phyloP scores from a whole-genome alignment of 2,329 filamentous ascomycete species.

The Fusarium duplospermum region DNA sequence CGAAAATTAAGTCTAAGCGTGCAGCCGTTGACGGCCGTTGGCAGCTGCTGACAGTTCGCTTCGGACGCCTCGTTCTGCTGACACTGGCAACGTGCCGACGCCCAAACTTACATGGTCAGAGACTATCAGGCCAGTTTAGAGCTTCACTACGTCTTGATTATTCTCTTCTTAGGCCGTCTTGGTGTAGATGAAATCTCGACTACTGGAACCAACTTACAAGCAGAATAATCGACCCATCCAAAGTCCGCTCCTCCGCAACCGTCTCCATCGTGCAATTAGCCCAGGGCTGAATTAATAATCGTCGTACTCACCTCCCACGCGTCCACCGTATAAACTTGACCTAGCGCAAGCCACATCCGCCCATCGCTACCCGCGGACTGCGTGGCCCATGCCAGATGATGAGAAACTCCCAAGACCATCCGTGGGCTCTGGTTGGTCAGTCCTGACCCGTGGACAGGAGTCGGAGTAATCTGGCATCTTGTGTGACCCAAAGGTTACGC shows the following conservation, averaged over 20 bases:
- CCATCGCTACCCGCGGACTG: constrained; percentile 14
- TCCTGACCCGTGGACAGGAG: not conserved
- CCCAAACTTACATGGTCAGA: not conserved
- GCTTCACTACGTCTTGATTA: not conserved
- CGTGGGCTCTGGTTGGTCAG: constrained; percentile 14
- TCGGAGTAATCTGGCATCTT: constrained; percentile 29
- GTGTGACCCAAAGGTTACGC: constrained; percentile 19
- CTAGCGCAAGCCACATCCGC: constrained; percentile 33
- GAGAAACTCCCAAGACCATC: constrained; percentile 27
- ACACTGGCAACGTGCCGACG: not conserved
- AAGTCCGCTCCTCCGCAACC: constrained; percentile 43
- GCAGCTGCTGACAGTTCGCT: not conserved
- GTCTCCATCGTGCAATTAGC: not conserved
- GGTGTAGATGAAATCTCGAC: not conserved
- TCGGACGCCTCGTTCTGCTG: not conserved
- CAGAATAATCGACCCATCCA: not conserved
- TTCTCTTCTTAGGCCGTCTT: not conserved
- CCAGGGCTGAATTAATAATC: constrained; percentile 42
- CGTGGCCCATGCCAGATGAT: constrained; percentile 24
- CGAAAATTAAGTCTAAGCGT: not conserved
- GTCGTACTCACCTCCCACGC: not conserved
- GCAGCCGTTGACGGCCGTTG: not conserved
- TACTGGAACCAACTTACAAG: not conserved
- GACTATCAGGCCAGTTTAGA: not conserved
- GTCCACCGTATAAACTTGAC: constrained; percentile 3